Evolutionary conservation across 2,329 filamentous ascomycete species (phyloP).

Genomic region (Claviceps cyperi): DNA sequence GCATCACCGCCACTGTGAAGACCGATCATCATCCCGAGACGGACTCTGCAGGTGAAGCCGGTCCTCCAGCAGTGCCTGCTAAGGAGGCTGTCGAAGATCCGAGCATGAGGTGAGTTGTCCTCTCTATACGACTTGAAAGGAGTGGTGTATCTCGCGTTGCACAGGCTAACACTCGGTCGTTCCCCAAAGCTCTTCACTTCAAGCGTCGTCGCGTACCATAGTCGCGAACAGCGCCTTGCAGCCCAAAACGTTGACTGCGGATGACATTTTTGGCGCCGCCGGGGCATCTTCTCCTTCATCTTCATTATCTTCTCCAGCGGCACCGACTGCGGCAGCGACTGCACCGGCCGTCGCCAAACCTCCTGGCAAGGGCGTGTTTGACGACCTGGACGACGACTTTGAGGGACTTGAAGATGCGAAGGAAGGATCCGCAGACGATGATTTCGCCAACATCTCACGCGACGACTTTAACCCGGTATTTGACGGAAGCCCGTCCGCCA

Average conservation of each 20-base stretch:
- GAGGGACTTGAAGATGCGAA: constrained; percentile 74
- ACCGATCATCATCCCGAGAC: constrained; percentile 3
- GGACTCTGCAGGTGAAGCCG: not conserved
- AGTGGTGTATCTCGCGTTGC: not conserved
- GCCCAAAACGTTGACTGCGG: constrained; percentile 17
- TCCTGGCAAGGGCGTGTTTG: constrained; percentile 41
- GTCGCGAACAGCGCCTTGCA: constrained; percentile 14
- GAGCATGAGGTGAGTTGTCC: constrained; percentile 13
- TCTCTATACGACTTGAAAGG: too few species aligned
- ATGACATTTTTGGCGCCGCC: constrained; percentile 29
- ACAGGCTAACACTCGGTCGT: not conserved
- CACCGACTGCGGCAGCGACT: not conserved
- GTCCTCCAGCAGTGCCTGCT: constrained; percentile 10
- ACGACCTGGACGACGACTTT: constrained; percentile 68
- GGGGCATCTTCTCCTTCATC: not conserved
- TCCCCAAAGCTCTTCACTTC: constrained; percentile 13
- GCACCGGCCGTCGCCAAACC: constrained; percentile 15
- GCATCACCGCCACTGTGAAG: not conserved
- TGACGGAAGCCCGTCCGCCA: constrained; percentile 50
- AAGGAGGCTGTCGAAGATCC: constrained; percentile 13
- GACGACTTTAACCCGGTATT: constrained; percentile 75
- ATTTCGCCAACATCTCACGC: constrained; percentile 60
- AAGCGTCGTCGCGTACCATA: constrained; percentile 18
- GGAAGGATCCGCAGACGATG: constrained; percentile 64
- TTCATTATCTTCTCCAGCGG: not conserved